These are phyloP conservation scores for Candida verbasci DNA, from an alignment of 805 yeast genomes.

Conservation along the genomic window DNA sequence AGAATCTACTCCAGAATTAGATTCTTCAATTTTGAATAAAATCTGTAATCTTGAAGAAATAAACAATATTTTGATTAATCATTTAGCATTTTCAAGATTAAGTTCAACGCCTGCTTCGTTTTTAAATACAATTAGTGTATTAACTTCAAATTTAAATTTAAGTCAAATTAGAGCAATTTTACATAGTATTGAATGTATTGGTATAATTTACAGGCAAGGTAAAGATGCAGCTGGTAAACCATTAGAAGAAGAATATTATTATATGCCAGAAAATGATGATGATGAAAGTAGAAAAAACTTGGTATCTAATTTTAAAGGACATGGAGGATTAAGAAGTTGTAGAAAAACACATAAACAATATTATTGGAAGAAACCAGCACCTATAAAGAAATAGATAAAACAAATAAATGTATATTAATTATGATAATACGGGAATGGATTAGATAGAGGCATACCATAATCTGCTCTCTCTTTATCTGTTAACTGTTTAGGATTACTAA, in stretches of 20 bases:
- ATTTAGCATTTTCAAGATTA: constrained; percentile 83
- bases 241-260: constrained; percentile 90
- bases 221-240: constrained; percentile 97
- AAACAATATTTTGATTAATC: constrained; percentile 68
- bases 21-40: constrained; percentile 1
- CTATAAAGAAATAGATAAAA: constrained; percentile 28
- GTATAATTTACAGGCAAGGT: constrained; percentile 84
- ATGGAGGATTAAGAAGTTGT: constrained; percentile 77
- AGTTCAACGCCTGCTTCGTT: constrained; percentile 82
- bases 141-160: constrained; percentile 43
- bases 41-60: constrained; percentile 44
- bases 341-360: constrained; percentile 91
- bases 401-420: constrained; percentile 1
- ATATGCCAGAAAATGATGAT: constrained; percentile 75
- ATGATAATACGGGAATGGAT: constrained; percentile 1
- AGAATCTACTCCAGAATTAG: constrained; percentile 20
- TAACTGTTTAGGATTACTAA: constrained; percentile 25
- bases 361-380: constrained; percentile 64
- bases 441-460: constrained; percentile 23
- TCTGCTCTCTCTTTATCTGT: constrained; percentile 17
- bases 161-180: constrained; percentile 43
- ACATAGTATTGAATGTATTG: constrained; percentile 55
- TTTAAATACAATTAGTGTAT: constrained; percentile 57
- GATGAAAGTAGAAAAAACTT: constrained; percentile 65
- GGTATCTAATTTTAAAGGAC: constrained; percentile 76